Evolutionary conservation across 2,329 filamentous ascomycete genomes (phyloP).

Genomic region (Orbilia oligospora): DNA sequence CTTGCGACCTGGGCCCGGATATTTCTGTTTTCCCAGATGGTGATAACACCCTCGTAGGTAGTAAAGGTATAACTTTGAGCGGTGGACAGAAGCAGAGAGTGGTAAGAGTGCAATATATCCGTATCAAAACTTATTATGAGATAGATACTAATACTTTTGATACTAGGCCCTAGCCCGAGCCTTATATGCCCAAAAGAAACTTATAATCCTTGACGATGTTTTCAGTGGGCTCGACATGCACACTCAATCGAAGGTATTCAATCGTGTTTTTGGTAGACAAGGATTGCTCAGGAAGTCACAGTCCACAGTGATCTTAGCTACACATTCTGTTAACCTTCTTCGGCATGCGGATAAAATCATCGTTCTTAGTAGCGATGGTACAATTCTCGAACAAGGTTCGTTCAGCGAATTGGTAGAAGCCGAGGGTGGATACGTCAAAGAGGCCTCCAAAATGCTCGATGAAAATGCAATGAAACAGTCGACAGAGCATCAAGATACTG

Average conservation of each 20-base stretch:
- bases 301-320: slow-evolving; percentile 67
- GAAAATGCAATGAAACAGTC: neutral
- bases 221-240: slow-evolving; percentile 67
- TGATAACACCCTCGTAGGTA: slow-evolving; percentile 68
- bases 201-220: slow-evolving; percentile 67
- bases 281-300: slow-evolving; percentile 64
- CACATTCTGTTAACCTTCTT: slow-evolving; percentile 67
- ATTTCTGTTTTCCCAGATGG: slow-evolving; percentile 66
- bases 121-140: neutral
- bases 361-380: slow-evolving; percentile 66
- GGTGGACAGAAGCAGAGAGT: slow-evolving; percentile 70
- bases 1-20: slow-evolving; percentile 66
- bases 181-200: slow-evolving; percentile 66
- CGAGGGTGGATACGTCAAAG: slow-evolving; percentile 65
- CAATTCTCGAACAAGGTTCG: slow-evolving; percentile 67
- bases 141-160: neutral
- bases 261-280: slow-evolving; percentile 65
- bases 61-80: slow-evolving; percentile 69
- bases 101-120: slow-evolving; percentile 17
- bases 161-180: slow-evolving; percentile 67
- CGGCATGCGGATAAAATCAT: slow-evolving; percentile 68
- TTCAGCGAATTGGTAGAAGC: slow-evolving; percentile 66
- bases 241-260: slow-evolving; percentile 67
- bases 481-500: slow-evolving; percentile 21
- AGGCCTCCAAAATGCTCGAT: slow-evolving; percentile 19